These are phyloP conservation scores for Hymenoscyphus repandus DNA, from an alignment of 2,329 filamentous ascomycete species.

Conservation along the genomic window DNA sequence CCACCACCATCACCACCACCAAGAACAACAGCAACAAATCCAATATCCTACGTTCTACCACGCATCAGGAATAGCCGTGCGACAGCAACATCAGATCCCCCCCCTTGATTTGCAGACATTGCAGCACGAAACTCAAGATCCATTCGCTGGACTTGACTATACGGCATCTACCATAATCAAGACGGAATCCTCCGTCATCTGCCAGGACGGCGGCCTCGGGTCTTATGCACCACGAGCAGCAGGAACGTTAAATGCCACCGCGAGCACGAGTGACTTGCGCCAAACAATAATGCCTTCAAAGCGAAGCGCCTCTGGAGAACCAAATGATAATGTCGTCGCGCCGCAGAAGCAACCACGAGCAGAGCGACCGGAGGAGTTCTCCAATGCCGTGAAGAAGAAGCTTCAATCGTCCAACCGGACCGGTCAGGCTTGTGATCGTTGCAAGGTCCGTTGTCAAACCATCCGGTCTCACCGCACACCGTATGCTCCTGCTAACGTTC, in stretches of 20 bases:
- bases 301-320: conserved; percentile 19
- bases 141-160: background rate
- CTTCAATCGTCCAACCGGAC: conserved; percentile 55
- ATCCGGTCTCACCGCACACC: conserved; percentile 1
- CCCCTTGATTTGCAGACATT: background rate
- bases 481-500: conserved; percentile 10
- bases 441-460: conserved; percentile 57
- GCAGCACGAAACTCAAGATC: background rate
- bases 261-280: background rate
- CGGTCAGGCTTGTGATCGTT: conserved; percentile 82
- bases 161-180: conserved; percentile 19
- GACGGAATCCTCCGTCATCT: conserved; percentile 6
- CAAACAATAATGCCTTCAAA: conserved; percentile 23
- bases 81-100: background rate
- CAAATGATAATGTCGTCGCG: conserved; percentile 8
- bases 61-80: background rate
- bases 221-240: background rate
- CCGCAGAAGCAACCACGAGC: conserved; percentile 23
- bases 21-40: background rate
- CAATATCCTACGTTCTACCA: background rate
- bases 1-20: background rate
- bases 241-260: conserved; percentile 10
- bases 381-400: conserved; percentile 45
- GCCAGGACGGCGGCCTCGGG: conserved; percentile 7
- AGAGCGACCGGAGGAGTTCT: conserved; percentile 31